Conservation (phyloP, 2,329 filamentous ascomycete genomes). For the Didymella sp. region DNA sequence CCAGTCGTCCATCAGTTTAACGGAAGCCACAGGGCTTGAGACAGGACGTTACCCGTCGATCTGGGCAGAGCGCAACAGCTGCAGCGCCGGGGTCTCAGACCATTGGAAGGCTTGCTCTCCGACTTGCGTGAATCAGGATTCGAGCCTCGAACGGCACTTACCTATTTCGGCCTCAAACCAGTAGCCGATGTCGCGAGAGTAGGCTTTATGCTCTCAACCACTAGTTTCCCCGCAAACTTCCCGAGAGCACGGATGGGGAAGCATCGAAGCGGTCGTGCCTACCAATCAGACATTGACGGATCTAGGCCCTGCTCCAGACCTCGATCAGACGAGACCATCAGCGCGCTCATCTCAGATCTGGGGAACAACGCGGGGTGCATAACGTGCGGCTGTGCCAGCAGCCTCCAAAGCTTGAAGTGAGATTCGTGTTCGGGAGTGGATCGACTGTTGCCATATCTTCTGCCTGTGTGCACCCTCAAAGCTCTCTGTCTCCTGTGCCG, state of each 20-base stretch:
- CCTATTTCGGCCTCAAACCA: not conserved
- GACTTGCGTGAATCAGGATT: conserved; percentile 15
- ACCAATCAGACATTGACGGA: conserved; percentile 7
- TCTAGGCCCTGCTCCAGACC: not conserved
- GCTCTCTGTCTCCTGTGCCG: not conserved
- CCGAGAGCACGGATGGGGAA: conserved; percentile 9
- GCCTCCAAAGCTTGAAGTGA: conserved; percentile 11
- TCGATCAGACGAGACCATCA: conserved; percentile 8
- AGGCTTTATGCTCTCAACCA: conserved; percentile 10
- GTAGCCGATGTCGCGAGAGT: conserved; percentile 16
- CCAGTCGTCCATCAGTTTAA: conserved; percentile 4
- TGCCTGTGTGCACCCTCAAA: not conserved
- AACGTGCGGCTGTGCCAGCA: conserved; percentile 1
- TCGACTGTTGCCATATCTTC: not conserved
- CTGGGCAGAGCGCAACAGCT: conserved; percentile 2
- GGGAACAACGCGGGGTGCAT: conserved; percentile 13
- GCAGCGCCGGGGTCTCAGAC: not conserved
- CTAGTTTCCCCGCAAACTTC: not conserved
- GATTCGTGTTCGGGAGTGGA: not conserved
- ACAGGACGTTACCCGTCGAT: conserved; percentile 9
- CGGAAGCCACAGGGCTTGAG: conserved; percentile 7
- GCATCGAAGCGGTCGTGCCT: not conserved
- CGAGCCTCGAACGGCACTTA: not conserved
- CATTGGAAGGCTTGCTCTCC: not conserved
- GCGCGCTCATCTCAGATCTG: conserved; percentile 4